phyloP scores from a whole-genome alignment of 371 early-diverging fungal genomes.

The Haplosporangium sp. region DNA sequence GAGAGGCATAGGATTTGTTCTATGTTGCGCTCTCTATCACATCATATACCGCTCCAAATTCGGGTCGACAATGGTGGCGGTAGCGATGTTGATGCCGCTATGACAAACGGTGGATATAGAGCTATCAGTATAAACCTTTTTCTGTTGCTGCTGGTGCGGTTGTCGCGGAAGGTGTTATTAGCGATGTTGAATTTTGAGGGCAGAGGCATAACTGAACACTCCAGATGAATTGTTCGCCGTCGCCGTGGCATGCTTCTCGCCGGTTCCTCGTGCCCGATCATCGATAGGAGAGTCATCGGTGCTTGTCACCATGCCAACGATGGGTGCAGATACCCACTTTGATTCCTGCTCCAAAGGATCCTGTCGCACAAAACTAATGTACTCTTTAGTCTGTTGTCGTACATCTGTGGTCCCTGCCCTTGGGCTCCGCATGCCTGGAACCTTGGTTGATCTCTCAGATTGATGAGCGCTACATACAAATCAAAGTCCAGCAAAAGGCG shows the following conservation, averaged over 20 bases:
- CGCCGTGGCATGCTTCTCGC: background rate
- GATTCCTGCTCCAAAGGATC: background rate
- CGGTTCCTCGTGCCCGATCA: background rate
- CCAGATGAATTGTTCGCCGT: background rate
- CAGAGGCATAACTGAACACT: conserved; percentile 23
- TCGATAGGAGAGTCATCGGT: background rate
- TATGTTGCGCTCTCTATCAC: too few relatives aligned
- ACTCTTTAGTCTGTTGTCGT: background rate
- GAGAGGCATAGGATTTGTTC: too few relatives aligned
- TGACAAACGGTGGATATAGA: too few relatives aligned
- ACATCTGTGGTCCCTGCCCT: too few relatives aligned
- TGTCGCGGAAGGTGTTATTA: background rate
- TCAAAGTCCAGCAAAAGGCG: too few relatives aligned
- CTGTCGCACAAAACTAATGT: background rate
- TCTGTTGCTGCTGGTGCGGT: conserved; percentile 1
- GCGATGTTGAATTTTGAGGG: conserved; percentile 11
- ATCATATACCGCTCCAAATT: too few relatives aligned
- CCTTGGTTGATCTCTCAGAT: too few relatives aligned
- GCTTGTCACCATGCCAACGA: background rate
- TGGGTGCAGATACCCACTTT: background rate
- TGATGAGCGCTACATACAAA: too few relatives aligned
- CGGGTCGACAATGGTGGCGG: too few relatives aligned
- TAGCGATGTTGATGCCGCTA: too few relatives aligned
- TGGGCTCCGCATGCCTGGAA: too few relatives aligned
- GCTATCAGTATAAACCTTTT: too few relatives aligned